phyloP scores from a whole-genome alignment of 2,329 filamentous ascomycete species.

The Epichloe gansuensis region DNA sequence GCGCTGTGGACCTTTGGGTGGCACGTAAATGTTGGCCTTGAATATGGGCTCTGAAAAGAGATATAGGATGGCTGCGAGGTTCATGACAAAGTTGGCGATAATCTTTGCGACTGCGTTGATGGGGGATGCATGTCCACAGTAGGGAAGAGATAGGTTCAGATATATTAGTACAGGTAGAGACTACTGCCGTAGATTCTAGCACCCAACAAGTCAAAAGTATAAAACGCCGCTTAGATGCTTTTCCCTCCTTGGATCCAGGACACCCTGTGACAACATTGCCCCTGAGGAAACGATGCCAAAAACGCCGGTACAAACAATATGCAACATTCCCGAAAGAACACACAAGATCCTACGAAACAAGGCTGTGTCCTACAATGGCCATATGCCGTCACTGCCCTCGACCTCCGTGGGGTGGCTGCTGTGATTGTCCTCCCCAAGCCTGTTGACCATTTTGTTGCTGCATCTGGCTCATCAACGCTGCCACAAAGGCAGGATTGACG shows the following conservation, averaged over 20 bases:
- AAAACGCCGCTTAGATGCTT: not conserved
- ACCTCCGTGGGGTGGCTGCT: constrained; percentile 14
- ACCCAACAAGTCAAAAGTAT: not conserved
- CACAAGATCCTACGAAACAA: not conserved
- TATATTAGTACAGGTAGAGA: no score
- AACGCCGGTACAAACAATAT: not conserved
- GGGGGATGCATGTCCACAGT: no score
- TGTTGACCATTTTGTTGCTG: constrained; percentile 20
- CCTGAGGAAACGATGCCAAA: not conserved
- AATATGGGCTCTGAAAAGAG: no score
- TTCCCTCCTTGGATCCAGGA: not conserved
- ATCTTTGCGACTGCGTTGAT: no score
- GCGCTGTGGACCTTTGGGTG: no score
- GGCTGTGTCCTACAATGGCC: constrained; percentile 1
- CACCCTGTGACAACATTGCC: no score
- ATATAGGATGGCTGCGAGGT: no score
- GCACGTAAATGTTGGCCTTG: no score
- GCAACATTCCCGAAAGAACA: not conserved
- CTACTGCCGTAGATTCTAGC: no score
- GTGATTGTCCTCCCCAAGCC: constrained; percentile 15
- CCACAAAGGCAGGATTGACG: constrained; percentile 46
- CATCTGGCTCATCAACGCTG: constrained; percentile 33
- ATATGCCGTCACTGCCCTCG: constrained; percentile 13
- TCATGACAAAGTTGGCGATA: no score
- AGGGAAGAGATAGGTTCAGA: no score